Base-by-base conservation (phyloP, 805 yeast species). In the Torulaspora microellipsoides region DNA sequence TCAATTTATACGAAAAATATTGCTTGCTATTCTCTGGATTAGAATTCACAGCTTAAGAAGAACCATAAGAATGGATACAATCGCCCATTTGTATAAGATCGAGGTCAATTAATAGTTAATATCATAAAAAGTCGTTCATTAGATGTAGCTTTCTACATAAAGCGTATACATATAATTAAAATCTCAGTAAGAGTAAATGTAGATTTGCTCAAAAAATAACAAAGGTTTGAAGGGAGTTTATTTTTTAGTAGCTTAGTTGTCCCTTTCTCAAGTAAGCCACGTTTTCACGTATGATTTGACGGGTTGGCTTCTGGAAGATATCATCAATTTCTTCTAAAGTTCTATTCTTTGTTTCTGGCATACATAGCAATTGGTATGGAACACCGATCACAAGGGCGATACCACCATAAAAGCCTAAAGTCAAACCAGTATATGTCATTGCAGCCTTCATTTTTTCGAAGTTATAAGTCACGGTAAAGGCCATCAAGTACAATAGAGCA, bases 281-380 rank as follows among this genome's bases (percentile, higher is more conserved):
- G 49, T 67, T 67, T 38, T 64, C 63, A 27, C 48, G 51, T 7
- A 67, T 66, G 17, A 69, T 53, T 8, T 56, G 49, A 14, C 55
- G 31, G 1, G 84, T 70, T 20, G 78, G 69, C 56, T 67, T 73
- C 12, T 32, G 34, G 25, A 45, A 45, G 25, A 45, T 45, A 15
- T 40, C 48, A 57, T 82, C 88, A 47, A 82, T 77, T 64, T 82
- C 87, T 65, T 82, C 89, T 59, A 82, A 71, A 11, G 87, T 78
- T 66, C 75, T 78, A 54, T 76, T 81, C 66, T 81, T 81, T 29
- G 88, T 82, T 65, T 83, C 88, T 31, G 83, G 85, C 76, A 80
- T 78, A 64, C 78, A 76, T 48, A 79, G 58, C 46, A 69, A 49
- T 60, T 76, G 81, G 60, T 76, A 76, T 41, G 76, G 54, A 53